Evolutionary conservation across 2,329 filamentous ascomycete genomes (phyloP).

Genomic region (Zelopaecilomyces penicillatus): DNA sequence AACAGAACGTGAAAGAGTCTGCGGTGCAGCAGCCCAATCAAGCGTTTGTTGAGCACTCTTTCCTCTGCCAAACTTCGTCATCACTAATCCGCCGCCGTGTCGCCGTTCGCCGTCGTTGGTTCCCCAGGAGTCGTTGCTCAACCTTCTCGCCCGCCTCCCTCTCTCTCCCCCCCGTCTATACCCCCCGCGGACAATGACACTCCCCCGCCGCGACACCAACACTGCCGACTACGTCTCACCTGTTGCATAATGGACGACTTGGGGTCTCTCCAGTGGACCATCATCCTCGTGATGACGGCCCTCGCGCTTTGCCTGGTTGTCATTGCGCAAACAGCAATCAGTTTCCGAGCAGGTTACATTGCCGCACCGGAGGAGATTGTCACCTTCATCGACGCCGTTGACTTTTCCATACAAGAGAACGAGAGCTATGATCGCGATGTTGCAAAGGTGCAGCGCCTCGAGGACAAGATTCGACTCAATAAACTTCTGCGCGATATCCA

Average conservation of each 20-base stretch:
- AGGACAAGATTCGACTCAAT: slow-evolving; percentile 53
- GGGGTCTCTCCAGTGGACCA: slow-evolving; percentile 46
- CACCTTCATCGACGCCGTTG: slow-evolving; percentile 51
- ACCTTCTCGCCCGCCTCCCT: neutral
- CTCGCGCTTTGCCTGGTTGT: slow-evolving; percentile 48
- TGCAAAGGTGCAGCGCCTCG: slow-evolving; percentile 46
- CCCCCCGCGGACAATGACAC: neutral
- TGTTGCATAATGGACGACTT: slow-evolving; percentile 40
- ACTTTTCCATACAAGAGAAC: slow-evolving; percentile 55
- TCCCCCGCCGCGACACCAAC: slow-evolving; percentile 6
- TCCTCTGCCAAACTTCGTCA: slow-evolving; percentile 2
- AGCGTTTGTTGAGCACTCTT: no score
- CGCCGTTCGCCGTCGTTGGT: neutral
- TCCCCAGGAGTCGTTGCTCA: no score
- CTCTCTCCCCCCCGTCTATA: neutral
- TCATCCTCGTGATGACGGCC: slow-evolving; percentile 50
- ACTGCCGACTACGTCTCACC: slow-evolving; percentile 8
- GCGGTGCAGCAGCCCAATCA: no score
- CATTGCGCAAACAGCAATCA: slow-evolving; percentile 41
- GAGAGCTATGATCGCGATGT: slow-evolving; percentile 56
- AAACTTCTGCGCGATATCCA: slow-evolving; percentile 55
- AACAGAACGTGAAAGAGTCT: no score
- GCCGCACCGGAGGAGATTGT: slow-evolving; percentile 50
- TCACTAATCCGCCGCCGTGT: neutral
- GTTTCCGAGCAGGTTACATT: slow-evolving; percentile 47